Evolutionary conservation across 2,329 filamentous ascomycete genomes (phyloP).

Genomic region (Aspergillus fumigatus): DNA sequence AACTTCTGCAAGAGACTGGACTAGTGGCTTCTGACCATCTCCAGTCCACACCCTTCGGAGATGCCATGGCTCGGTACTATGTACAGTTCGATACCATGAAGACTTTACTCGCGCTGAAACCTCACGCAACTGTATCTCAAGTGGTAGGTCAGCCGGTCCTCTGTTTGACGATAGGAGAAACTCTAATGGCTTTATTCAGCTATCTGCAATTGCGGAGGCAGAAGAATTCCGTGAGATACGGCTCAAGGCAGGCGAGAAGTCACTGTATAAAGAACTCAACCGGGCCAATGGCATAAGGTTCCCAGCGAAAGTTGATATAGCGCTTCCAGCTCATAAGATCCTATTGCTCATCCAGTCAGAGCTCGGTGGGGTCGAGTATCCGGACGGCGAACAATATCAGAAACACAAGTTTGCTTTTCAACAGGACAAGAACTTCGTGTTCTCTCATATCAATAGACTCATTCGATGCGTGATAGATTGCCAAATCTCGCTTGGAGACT

Average conservation of each 20-base stretch:
- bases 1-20: constrained; percentile 55
- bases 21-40: constrained; percentile 55
- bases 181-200: constrained; percentile 41
- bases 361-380: constrained; percentile 62
- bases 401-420: constrained; percentile 54
- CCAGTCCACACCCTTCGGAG: constrained; percentile 65
- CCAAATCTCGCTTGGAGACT: constrained; percentile 59
- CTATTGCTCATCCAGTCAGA: constrained; percentile 73
- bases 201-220: constrained; percentile 63
- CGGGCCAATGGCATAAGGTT: constrained; percentile 64
- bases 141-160: constrained; percentile 52
- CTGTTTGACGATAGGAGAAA: not conserved
- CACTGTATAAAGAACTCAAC: constrained; percentile 68
- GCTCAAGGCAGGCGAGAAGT: constrained; percentile 65
- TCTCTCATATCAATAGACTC: constrained; percentile 65
- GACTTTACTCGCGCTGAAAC: constrained; percentile 58
- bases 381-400: constrained; percentile 53
- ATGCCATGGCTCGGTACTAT: constrained; percentile 80
- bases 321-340: constrained; percentile 66
- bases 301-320: constrained; percentile 64
- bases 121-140: constrained; percentile 58
- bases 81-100: constrained; percentile 77
- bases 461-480: constrained; percentile 75
- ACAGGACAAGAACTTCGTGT: constrained; percentile 60
- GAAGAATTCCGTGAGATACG: constrained; percentile 69